Percentiles rank a stretch among this genome's conserved stretches.
These are phyloP conservation scores for Dalbergia cochinchinensis DNA, from an alignment of 306 rosid species.

Conservation along the genomic window DNA sequence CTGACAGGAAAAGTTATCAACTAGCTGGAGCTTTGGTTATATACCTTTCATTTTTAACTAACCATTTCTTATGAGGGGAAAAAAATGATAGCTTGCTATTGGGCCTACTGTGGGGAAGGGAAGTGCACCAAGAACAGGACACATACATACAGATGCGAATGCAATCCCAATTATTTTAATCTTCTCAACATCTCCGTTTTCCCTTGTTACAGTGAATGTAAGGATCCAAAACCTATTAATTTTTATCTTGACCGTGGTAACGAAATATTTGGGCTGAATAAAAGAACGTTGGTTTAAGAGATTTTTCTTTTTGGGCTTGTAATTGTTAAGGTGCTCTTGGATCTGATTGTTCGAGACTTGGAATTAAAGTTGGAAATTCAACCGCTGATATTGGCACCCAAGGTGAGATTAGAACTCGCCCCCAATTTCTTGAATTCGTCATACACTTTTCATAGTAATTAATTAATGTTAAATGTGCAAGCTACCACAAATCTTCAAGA, in stretches of 20 bases:
- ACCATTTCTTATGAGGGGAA: no score
- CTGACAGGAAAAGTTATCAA: no score
- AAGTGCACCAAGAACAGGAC: slow-evolving; percentile 53
- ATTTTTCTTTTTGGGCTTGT: neutral
- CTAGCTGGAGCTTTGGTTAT: no score
- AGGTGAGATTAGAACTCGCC: slow-evolving; percentile 52
- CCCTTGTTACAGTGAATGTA: slow-evolving; percentile 88
- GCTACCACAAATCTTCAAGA: neutral
- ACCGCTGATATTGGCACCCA: neutral
- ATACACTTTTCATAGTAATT: neutral
- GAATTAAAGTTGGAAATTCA: slow-evolving; percentile 69
- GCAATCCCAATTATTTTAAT: slow-evolving; percentile 59
- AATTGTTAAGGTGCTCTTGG: slow-evolving; percentile 71
- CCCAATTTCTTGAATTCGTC: neutral
- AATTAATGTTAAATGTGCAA: neutral
- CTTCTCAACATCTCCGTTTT: slow-evolving; percentile 68
- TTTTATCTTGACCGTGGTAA: slow-evolving; percentile 1
- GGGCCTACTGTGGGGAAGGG: slow-evolving; percentile 90
- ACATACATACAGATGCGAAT: slow-evolving; percentile 56
- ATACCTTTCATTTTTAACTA: no score
- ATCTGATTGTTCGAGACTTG: slow-evolving; percentile 76
- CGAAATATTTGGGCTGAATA: neutral
- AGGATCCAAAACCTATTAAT: slow-evolving; percentile 24
- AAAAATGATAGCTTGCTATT: slow-evolving; percentile 68
- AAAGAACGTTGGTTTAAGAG: neutral